Conservation (phyloP, 2,329 filamentous ascomycete genomes). For the Alternaria sp. region DNA sequence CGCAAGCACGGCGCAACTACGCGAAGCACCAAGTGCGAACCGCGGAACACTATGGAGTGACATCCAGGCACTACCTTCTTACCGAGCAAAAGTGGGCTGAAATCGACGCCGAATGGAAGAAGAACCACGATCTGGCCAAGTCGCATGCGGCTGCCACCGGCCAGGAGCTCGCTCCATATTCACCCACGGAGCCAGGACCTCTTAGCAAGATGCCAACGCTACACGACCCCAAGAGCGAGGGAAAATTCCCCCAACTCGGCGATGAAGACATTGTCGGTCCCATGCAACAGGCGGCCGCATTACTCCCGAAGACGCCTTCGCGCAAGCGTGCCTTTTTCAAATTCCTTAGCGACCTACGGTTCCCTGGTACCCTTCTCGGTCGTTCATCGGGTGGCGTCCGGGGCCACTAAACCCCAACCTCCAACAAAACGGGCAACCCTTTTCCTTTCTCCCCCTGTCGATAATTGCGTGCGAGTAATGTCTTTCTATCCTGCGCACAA, state of each 20-base stretch:
- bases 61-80: slow-evolving; percentile 84
- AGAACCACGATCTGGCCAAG: slow-evolving; percentile 70
- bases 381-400: slow-evolving; percentile 38
- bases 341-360: slow-evolving; percentile 47
- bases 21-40: slow-evolving; percentile 87
- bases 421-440: slow-evolving; percentile 2
- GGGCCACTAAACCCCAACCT: slow-evolving; percentile 24
- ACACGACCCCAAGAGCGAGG: slow-evolving; percentile 68
- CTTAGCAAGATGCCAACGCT: slow-evolving; percentile 72
- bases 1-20: slow-evolving; percentile 82
- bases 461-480: slow-evolving; percentile 42
- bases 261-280: slow-evolving; percentile 94
- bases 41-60: slow-evolving; percentile 87
- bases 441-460: slow-evolving; percentile 28
- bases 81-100: slow-evolving; percentile 90
- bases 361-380: slow-evolving; percentile 43
- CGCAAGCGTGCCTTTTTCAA: slow-evolving; percentile 49
- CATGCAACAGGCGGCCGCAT: slow-evolving; percentile 61
- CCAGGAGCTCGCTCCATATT: slow-evolving; percentile 42
- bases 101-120: slow-evolving; percentile 77
- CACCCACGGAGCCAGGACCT: slow-evolving; percentile 58
- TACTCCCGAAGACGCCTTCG: slow-evolving; percentile 47
- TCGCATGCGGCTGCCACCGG: slow-evolving; percentile 46
- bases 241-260: slow-evolving; percentile 87
- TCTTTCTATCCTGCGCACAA: slow-evolving; percentile 23